Base-by-base conservation (phyloP, 2,329 filamentous ascomycete genomes). In the Cadophora gregata region DNA sequence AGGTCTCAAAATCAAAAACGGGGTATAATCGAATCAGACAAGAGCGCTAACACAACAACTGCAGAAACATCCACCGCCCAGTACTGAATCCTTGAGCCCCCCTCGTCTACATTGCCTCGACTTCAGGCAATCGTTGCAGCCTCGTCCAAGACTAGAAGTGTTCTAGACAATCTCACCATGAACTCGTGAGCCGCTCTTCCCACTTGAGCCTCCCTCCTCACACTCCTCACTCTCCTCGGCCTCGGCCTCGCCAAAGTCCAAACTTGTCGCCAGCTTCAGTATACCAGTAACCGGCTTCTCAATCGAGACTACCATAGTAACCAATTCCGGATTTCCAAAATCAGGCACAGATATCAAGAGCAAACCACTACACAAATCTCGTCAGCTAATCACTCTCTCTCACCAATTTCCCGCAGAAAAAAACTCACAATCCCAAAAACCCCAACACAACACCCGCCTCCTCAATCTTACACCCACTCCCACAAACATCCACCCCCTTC, bases 381-480 rank as follows among this genome's bases (percentile, higher is more conserved):
- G 10, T 48, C 9, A 56, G 53, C 56, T 63, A 36, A 27, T 10
- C 6, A 27, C 7, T 51, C 38, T 16, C 42, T 4, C 33, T 16
- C 7, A 42, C 16, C 36, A 38, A 51, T 21, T n/a, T n/a, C n/a
- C n/a, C n/a, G n/a, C 6, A 8, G 42, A 45, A 4, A 5, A 4
- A 36, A 47, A 69, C 70, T 68, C 45, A 72, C 70, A 72, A 72
- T 9, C 36, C 58, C 38, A 72, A 38, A 50, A 68, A 69, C 12
- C 65, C 69, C 47, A 72, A 50, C 8, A 72, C 63, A 9, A 68
- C 67, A 31, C 63, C 69, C 27, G 59, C 42, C n/a, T 62, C 59
- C 27, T 48, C 61, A 56, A 25, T 1, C 47, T 33, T 7, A 38
- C 42, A 45, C 29, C 25, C 2, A 19, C 27, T 53, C 19, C 27